Evolutionary conservation across 768 basidiomycete genomes (phyloP).

Genomic region (Trametopsis cervina): DNA sequence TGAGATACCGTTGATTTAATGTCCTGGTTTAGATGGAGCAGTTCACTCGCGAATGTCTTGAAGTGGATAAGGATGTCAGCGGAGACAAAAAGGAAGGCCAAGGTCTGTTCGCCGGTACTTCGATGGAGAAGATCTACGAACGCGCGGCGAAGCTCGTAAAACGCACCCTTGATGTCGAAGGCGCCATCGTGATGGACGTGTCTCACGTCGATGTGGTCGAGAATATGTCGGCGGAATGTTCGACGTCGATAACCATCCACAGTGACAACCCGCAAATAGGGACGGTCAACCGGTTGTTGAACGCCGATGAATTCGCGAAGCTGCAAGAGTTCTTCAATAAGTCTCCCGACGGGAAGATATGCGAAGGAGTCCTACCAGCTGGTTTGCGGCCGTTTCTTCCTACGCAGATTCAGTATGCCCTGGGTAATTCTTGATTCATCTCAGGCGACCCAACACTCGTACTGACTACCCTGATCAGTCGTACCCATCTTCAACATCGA

Average conservation of each 20-base stretch:
- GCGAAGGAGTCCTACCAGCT: conserved; percentile 80
- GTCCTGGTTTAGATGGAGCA: conserved; percentile 91
- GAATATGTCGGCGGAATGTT: conserved; percentile 50
- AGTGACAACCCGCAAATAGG: conserved; percentile 52
- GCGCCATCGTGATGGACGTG: conserved; percentile 88
- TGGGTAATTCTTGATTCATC: conserved; percentile 48
- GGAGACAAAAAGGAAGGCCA: conserved; percentile 30
- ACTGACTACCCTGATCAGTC: conserved; percentile 33
- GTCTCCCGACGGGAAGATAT: conserved; percentile 81
- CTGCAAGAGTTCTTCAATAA: conserved; percentile 73
- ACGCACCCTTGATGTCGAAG: conserved; percentile 87
- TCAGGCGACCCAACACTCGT: not conserved
- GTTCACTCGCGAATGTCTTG: conserved; percentile 91
- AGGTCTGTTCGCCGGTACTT: conserved; percentile 20
- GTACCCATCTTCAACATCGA: conserved; percentile 94
- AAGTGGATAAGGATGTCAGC: conserved; percentile 64
- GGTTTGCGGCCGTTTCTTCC: conserved; percentile 82
- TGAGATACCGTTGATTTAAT: no score
- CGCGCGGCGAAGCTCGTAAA: conserved; percentile 87
- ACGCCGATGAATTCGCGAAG: conserved; percentile 64
- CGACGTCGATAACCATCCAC: conserved; percentile 64
- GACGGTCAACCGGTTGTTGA: conserved; percentile 41
- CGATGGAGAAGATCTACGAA: conserved; percentile 88
- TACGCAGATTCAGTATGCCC: conserved; percentile 73
- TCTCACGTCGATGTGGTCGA: conserved; percentile 87